These are phyloP conservation scores for Rhodotorula paludigena DNA, from an alignment of 768 basidiomycete species.

Conservation along the genomic window DNA sequence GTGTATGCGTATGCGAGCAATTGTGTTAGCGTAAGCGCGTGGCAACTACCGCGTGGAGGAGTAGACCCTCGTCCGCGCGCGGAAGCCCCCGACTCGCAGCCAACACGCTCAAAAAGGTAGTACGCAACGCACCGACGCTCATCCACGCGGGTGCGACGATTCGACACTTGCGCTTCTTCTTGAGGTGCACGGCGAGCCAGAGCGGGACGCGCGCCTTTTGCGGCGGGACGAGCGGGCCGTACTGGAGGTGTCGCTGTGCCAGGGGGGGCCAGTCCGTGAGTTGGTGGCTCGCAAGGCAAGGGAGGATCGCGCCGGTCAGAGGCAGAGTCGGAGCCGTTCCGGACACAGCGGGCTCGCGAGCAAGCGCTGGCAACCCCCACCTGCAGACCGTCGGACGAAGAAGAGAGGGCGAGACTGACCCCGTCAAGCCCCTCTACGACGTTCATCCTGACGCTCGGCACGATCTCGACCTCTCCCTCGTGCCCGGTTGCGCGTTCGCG, in stretches of 20 bases:
- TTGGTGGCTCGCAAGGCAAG: too few relatives aligned
- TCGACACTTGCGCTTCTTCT: constrained; percentile 88
- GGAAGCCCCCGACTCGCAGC: too few relatives aligned
- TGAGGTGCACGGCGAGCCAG: constrained; percentile 93
- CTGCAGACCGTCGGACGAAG: neutral
- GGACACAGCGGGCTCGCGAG: too few relatives aligned
- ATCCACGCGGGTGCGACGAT: constrained; percentile 89
- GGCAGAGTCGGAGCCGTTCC: too few relatives aligned
- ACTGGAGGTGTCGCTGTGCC: constrained; percentile 50
- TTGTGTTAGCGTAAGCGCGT: neutral
- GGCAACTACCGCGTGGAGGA: too few relatives aligned
- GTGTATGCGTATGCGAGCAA: neutral
- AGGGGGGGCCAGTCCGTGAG: neutral
- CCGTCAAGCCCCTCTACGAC: constrained; percentile 26
- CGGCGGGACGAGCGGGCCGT: constrained; percentile 87
- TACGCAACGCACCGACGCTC: constrained; percentile 68
- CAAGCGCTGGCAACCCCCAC: too few relatives aligned
- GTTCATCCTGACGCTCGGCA: constrained; percentile 22
- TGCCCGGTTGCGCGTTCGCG: neutral
- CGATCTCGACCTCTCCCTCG: constrained; percentile 28
- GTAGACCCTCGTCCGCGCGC: too few relatives aligned
- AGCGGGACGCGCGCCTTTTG: constrained; percentile 78
- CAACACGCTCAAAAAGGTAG: too few relatives aligned
- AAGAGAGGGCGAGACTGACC: constrained; percentile 1
- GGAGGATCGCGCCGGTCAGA: too few relatives aligned